phyloP scores from a whole-genome alignment of 2,329 filamentous ascomycete genomes.

The Aspergillus fischeri region DNA sequence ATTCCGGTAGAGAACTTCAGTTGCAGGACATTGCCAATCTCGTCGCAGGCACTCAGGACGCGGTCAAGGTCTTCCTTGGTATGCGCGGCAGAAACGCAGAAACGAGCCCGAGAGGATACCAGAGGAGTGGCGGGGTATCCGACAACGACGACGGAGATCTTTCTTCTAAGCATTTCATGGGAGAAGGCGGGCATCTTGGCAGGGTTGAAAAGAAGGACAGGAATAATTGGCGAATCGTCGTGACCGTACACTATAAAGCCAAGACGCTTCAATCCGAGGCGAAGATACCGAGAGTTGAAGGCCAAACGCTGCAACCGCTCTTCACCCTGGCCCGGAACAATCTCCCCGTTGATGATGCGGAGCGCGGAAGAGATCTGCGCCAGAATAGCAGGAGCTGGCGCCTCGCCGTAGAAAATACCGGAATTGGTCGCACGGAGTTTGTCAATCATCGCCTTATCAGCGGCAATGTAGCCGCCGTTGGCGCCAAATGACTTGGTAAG shows the following conservation, averaged over 20 bases:
- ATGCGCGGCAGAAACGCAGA: conserved; percentile 93
- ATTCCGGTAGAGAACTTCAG: conserved; percentile 97
- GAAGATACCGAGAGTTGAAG: conserved; percentile 98
- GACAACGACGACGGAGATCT: conserved; percentile 95
- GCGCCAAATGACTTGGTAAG: conserved; percentile 97
- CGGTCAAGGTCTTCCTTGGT: conserved; percentile 98
- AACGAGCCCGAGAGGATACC: conserved; percentile 88
- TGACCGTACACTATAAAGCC: conserved; percentile 96
- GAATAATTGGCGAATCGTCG: conserved; percentile 96
- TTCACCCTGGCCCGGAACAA: conserved; percentile 85
- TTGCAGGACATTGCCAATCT: conserved; percentile 86
- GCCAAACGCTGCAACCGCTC: conserved; percentile 93
- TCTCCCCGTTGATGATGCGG: conserved; percentile 81
- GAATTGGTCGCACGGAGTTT: conserved; percentile 84
- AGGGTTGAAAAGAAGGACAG: conserved; percentile 92
- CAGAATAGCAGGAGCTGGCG: conserved; percentile 80
- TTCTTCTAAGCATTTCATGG: conserved; percentile 96
- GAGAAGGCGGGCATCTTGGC: conserved; percentile 98
- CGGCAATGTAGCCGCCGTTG: conserved; percentile 93
- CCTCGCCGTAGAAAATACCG: conserved; percentile 80
- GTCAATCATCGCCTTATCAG: conserved; percentile 84
- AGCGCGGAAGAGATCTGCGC: conserved; percentile 86
- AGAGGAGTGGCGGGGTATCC: conserved; percentile 95
- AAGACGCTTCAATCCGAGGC: conserved; percentile 90
- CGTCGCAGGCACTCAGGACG: conserved; percentile 81